Evolutionary conservation across 129 eudicot genomes (phyloP).

Genomic region (Helichrysum umbraculigerum): DNA sequence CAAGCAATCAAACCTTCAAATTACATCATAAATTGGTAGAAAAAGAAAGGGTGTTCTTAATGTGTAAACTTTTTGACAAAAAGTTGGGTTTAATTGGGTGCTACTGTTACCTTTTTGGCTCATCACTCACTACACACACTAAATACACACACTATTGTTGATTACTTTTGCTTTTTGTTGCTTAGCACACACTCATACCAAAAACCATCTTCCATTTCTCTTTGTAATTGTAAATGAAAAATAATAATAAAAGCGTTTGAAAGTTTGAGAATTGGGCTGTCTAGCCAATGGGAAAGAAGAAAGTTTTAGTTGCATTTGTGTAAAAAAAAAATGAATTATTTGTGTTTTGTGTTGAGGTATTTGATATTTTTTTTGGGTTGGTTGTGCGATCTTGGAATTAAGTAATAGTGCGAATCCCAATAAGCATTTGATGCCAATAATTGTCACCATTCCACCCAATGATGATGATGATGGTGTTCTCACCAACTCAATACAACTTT

Average conservation of each 20-base stretch:
- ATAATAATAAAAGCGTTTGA: conserved; percentile 12
- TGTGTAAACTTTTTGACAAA: conserved; percentile 22
- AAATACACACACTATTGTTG: conserved; percentile 2
- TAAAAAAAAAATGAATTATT: neutral
- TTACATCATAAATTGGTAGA: conserved; percentile 8
- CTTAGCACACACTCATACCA: conserved; percentile 21
- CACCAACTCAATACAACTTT: conserved; percentile 26
- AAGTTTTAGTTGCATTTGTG: conserved; percentile 13
- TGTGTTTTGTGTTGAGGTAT: neutral
- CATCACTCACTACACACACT: conserved; percentile 30
- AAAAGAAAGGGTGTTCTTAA: conserved; percentile 27
- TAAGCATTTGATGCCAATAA: conserved; percentile 65
- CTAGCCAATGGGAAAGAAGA: conserved; percentile 37
- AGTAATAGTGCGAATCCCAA: conserved; percentile 60
- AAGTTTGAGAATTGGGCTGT: conserved; percentile 1
- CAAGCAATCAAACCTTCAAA: conserved; percentile 16
- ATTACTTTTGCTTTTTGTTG: conserved; percentile 40
- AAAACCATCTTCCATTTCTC: conserved; percentile 28
- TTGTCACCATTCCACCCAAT: conserved; percentile 46
- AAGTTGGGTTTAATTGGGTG: conserved; percentile 23
- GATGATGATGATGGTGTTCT: conserved; percentile 35
- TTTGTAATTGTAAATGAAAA: conserved; percentile 2
- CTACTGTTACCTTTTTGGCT: conserved; percentile 33
- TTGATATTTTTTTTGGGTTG: conserved; percentile 15
- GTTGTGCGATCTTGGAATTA: conserved; percentile 54